Evolutionary conservation across 1,139 yeast genomes (phyloP), one percentile per base, ranked within the genome.

Genomic region (Kodamaea suecica): DNA sequence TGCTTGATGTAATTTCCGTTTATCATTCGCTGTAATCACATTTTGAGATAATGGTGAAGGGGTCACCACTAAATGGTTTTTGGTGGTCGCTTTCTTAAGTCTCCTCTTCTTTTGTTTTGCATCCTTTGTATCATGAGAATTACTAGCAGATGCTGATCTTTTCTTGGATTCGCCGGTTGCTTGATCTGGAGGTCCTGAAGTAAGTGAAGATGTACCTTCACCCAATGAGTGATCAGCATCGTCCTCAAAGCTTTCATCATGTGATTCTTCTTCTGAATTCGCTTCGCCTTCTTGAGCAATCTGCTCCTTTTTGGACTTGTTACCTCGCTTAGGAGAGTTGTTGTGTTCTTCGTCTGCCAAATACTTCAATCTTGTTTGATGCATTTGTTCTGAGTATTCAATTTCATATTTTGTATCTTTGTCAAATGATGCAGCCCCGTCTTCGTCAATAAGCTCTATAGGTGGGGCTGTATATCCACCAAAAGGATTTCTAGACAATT

Each of bases 391-490:
- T 1, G 95, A 95, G 59, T 80, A 88, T 34, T 71, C 76, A 24
- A 75, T 62, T 54, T 90, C 97, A 35, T 68, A 74, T 5, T 72
- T 76, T 2, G 95, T 73, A 52, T 90, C 97, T 35, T 73, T 68
- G 50, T 84, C 88, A 49, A 75, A 83, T 3, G 53, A 45, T 3
- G 53, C 60, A 15, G 64, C 61, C 29, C 65, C 69, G 0, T 64
- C 68, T 11, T 57, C 61, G 1, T 63, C 50, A 2, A 75, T 58
- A 19, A 64, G 52, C 34, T 60, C 63, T n/a, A 78, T 52, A 1
- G 63, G 53, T 0, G 88, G 87, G 4, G 79, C 63, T 37, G 51
- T 61, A 26, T 59, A 59, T 3, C 61, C 54, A 15, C 84, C 81
- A 56, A 86, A 88, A 3, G 95, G 92, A 48, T 84, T 84, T 2